These are phyloP conservation scores for Teunomyces stri DNA, from an alignment of 805 yeast genomes.

Conservation along the genomic window DNA sequence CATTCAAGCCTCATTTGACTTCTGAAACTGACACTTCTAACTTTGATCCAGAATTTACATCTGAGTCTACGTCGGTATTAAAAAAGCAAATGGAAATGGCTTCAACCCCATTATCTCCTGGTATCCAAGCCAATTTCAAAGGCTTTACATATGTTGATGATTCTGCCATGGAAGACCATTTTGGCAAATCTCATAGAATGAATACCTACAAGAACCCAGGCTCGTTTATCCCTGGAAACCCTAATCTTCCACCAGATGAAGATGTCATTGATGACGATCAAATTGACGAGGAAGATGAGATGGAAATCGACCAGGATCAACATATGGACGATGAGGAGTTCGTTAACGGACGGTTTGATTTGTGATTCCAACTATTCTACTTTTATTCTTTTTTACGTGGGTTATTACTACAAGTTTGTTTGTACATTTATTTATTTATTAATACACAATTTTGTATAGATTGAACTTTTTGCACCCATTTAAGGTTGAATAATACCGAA, in stretches of 20 bases:
- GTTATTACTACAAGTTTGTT: neutral
- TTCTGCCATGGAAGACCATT: conserved; percentile 86
- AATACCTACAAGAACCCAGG: conserved; percentile 49
- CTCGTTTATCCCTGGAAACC: conserved; percentile 76
- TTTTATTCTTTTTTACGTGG: conserved; percentile 3
- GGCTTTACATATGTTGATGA: conserved; percentile 97
- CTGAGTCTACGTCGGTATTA: conserved; percentile 80
- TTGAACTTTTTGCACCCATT: too few relatives aligned
- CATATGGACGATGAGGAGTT: conserved; percentile 74
- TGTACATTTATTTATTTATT: neutral
- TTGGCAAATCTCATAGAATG: conserved; percentile 42
- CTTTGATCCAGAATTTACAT: conserved; percentile 97
- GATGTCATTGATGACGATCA: conserved; percentile 75
- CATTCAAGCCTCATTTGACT: conserved; percentile 89
- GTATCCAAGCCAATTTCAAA: conserved; percentile 92
- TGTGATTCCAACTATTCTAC: conserved; percentile 33
- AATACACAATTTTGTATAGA: neutral
- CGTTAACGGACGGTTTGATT: conserved; percentile 86
- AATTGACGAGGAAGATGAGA: conserved; percentile 45
- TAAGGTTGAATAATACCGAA: too few relatives aligned
- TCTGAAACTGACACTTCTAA: conserved; percentile 94
- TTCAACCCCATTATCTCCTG: conserved; percentile 86
- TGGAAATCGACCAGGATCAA: conserved; percentile 56
- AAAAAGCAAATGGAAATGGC: conserved; percentile 63
- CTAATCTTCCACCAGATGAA: conserved; percentile 77